A percentile compares a stretch with the other conserved stretches of the same genome.
These are phyloP conservation scores for Acanthamoeba triangularis DNA, from an alignment of 208 protist genomes.

Conservation along the genomic window DNA sequence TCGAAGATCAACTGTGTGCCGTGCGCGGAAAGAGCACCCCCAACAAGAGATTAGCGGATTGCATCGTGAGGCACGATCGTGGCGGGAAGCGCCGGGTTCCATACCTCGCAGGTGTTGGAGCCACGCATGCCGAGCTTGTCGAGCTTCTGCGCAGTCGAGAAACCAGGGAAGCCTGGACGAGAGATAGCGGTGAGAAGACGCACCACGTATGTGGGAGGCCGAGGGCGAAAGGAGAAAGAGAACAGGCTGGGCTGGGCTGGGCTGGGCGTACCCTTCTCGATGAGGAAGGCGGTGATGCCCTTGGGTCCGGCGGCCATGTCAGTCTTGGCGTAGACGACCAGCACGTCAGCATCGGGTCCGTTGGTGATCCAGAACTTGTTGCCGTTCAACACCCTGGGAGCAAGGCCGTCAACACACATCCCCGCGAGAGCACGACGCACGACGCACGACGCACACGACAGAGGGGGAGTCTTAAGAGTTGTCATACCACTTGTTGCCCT, in stretches of 20 bases:
- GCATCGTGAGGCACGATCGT: neutral
- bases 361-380: conserved; percentile 99
- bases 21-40: neutral
- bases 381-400: conserved; percentile 93
- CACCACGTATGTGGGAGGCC: neutral
- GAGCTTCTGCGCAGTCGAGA: conserved; percentile 92
- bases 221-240: neutral
- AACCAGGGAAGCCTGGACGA: conserved; percentile 75
- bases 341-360: conserved; percentile 96
- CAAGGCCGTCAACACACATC: conserved; percentile 73
- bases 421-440: neutral
- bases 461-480: neutral
- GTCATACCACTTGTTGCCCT: conserved; percentile 83
- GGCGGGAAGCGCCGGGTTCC: neutral
- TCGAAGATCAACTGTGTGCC: conserved; percentile 82
- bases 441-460: neutral
- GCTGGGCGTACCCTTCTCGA: conserved; percentile 89
- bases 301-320: conserved; percentile 85
- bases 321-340: conserved; percentile 98
- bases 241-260: too few species aligned
- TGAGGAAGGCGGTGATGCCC: conserved; percentile 93
- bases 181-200: neutral
- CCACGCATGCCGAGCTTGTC: conserved; percentile 95
- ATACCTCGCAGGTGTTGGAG: conserved; percentile 93
- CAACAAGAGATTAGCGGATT: neutral